Base-by-base conservation (phyloP, 2,329 filamentous ascomycete species). In the Lachnellula arida region DNA sequence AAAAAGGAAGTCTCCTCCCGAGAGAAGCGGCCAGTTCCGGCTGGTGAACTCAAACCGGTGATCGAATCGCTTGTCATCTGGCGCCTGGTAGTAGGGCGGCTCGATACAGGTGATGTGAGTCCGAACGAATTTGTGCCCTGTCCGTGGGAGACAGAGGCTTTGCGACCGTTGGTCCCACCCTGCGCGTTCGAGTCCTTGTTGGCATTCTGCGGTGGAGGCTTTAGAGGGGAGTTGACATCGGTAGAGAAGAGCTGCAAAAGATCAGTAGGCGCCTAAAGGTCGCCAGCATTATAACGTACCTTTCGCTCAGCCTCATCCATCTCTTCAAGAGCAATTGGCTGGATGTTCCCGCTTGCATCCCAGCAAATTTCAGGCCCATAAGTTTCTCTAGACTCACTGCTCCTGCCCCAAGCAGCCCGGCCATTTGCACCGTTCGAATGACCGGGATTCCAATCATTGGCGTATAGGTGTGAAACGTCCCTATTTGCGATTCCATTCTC, bases 161-260 rank as follows among this genome's bases (percentile, higher is more conserved):
- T 97, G 55, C 93, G 88, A 49, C 87, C 82, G 54, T 88, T 86
- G 11, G 79, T 67, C 11, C 78, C 78, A 73, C 80, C 71, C 71
- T 80, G 70, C 71, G 79, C 58, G 72, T 79, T 72, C 75, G 84
- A 75, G 43, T 83, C 80, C 65, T 86, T 85, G 65, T 77, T 79
- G 23, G 76, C 71, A 59, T 77, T 81, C 67, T 89, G 87, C 34
- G 85, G 82, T 19, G 89, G 89, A 8, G 89, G 88, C 73, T 97
- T 97, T 64, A 97, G 78, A 35, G 91, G 88, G 37, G 94, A 97
- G 72, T 97, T 99, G 69, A 99, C 91, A 61, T 95, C 94, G 50
- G 82, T 83, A 50, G 84, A 75, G 73, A 97, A 97, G 60, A 88
- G 77, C 88, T 96, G 71, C 50, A 67, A 64, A 54, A 69, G 63